Base-by-base conservation (phyloP, 1,284 basidiomycete species). In the Puccinia polysora region DNA sequence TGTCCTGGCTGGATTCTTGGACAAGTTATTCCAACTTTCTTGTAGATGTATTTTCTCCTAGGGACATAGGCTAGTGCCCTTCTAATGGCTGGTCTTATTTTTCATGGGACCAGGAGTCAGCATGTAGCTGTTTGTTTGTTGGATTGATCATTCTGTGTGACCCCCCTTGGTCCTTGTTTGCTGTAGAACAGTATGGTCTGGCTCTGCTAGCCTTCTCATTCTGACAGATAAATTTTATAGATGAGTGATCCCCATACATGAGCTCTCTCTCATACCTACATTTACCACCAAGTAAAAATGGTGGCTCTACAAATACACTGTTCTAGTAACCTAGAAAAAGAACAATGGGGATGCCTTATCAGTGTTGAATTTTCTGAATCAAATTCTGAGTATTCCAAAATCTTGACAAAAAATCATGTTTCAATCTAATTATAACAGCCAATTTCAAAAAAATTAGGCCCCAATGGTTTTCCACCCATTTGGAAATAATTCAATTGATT, bases 201-300 rank as follows among this genome's bases (percentile, higher is more conserved):
- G n/a, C n/a, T n/a, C n/a, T n/a, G n/a, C n/a, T n/a, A n/a, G n/a
- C n/a, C n/a, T n/a, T n/a, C n/a, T n/a, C n/a, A n/a, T n/a, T n/a
- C n/a, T n/a, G n/a, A n/a, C n/a, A n/a, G n/a, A n/a, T n/a, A n/a
- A n/a, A 23, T 30, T 49, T 62, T 18, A 71, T 30, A 43, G 45
- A 45, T 28, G 68, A 52, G 28, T 47, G 56, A 53, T 71, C 28
- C 14, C 68, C 58, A 25, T 28, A 43, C 25, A 60, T 47, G 50
- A 71, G 50, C 58, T 71, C 68, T 12, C 68, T 56, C 32, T 71
- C 43, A 53, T 71, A 71, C n/a, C 68, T 71, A 53, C 4, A 30
- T 34, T 2, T n/a, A n/a, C n/a, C n/a, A 45, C 40, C n/a, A 34
- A 32, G 3, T 15, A 3, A 56, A 1, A n/a, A 56, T 32, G 25